These are phyloP conservation scores for Microcos paniculata DNA, from an alignment of 345 rosid species.

Conservation along the genomic window DNA sequence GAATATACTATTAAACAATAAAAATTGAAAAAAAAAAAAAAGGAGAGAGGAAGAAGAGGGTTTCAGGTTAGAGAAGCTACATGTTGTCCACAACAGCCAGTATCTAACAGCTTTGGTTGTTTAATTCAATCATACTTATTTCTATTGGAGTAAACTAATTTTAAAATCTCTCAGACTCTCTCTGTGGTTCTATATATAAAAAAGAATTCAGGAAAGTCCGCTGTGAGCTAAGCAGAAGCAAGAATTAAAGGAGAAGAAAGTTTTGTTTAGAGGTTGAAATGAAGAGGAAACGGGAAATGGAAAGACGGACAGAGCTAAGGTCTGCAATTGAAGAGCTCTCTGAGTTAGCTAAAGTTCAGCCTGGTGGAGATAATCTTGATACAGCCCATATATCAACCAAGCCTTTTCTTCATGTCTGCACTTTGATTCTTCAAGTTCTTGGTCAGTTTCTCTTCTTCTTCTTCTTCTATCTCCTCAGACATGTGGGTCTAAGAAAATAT, in stretches of 20 bases:
- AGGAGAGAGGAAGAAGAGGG: neutral
- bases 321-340: constrained; percentile 82
- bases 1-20: neutral
- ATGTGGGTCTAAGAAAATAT: neutral
- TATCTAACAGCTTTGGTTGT: neutral
- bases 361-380: constrained; percentile 27
- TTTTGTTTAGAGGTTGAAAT: constrained; percentile 23
- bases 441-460: constrained; percentile 40
- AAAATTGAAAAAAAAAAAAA: neutral
- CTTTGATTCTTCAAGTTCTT: constrained; percentile 78
- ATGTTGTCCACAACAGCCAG: neutral
- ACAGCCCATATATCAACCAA: constrained; percentile 52
- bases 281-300: constrained; percentile 76
- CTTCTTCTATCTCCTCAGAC: neutral
- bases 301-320: constrained; percentile 67
- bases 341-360: constrained; percentile 39
- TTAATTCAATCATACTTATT: neutral
- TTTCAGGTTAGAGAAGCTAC: constrained; percentile 17
- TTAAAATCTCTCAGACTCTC: neutral
- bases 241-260: constrained; percentile 2
- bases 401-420: constrained; percentile 68
- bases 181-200: no score
- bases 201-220: constrained; percentile 2
- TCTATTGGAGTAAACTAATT: constrained; percentile 9
- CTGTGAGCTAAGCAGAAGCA: neutral